Percentiles rank a stretch among this genome's conserved stretches.
Evolutionary conservation across 805 yeast species (phyloP).

Genomic region (Hanseniaspora meyeri): DNA sequence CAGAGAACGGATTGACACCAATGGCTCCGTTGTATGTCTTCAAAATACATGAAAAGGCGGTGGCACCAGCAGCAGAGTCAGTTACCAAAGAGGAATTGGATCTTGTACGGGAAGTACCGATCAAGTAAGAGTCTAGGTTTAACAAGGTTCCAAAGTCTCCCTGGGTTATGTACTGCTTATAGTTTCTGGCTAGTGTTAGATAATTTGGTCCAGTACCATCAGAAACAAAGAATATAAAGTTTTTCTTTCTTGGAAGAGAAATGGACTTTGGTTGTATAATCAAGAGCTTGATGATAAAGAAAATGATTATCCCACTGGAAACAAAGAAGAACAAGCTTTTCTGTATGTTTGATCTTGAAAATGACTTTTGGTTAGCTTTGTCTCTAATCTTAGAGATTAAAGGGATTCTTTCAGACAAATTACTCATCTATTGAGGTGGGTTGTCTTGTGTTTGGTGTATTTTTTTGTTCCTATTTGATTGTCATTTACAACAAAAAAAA

Average conservation of each 20-base stretch:
- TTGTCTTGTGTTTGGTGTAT: not conserved
- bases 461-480: not conserved
- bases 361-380: not conserved
- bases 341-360: not conserved
- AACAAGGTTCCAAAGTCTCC: constrained; percentile 37
- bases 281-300: not conserved
- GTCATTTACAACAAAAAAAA: too few relatives aligned
- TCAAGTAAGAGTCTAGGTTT: constrained; percentile 51
- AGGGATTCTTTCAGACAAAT: constrained; percentile 2
- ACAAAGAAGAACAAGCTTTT: not conserved
- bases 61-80: constrained; percentile 96
- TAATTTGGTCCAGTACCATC: constrained; percentile 96
- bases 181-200: constrained; percentile 64
- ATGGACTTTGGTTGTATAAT: not conserved
- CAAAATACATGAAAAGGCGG: constrained; percentile 76
- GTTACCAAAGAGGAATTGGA: constrained; percentile 69
- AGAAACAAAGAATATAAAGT: constrained; percentile 75
- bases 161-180: constrained; percentile 47
- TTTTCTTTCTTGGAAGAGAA: constrained; percentile 36
- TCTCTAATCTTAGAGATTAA: not conserved
- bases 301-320: not conserved
- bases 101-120: constrained; percentile 78
- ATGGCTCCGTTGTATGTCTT: constrained; percentile 86
- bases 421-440: not conserved
- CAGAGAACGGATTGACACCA: constrained; percentile 56